Conservation (phyloP, 257 asterid species). For the Plantago elongata region DNA sequence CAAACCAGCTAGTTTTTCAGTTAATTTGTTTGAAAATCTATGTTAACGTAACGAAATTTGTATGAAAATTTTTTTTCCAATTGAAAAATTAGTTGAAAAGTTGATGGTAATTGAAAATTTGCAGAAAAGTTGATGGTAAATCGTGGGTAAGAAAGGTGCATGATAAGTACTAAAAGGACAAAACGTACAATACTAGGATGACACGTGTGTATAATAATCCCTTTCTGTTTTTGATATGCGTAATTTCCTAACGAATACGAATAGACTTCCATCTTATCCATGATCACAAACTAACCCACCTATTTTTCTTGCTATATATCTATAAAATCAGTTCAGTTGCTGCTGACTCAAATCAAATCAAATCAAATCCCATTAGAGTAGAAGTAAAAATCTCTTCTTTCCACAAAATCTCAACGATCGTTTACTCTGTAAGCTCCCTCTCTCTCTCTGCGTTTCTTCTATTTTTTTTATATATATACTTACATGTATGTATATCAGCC, state of each 20-base stretch:
- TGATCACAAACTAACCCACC: constrained; percentile 5
- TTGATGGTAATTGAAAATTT: too few relatives aligned
- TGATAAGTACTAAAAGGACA: background rate
- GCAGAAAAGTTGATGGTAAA: too few relatives aligned
- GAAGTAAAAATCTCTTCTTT: background rate
- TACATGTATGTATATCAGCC: background rate
- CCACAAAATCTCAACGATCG: background rate
- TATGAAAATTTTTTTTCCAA: too few relatives aligned
- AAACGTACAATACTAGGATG: background rate
- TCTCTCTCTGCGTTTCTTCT: background rate
- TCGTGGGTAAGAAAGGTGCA: too few relatives aligned
- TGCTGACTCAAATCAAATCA: constrained; percentile 6
- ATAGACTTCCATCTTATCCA: background rate
- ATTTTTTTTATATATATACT: background rate
- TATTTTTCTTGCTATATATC: constrained; percentile 5
- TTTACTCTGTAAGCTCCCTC: background rate
- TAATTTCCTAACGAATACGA: background rate
- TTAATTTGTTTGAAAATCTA: too few relatives aligned
- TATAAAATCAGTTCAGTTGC: background rate
- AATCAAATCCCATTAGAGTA: background rate
- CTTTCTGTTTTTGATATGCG: background rate
- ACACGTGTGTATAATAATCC: background rate
- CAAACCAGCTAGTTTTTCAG: too few relatives aligned
- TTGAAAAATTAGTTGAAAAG: too few relatives aligned
- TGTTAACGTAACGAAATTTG: too few relatives aligned